Evolutionary conservation across 345 rosid species (phyloP).

Genomic region (Nephelium lappaceum): DNA sequence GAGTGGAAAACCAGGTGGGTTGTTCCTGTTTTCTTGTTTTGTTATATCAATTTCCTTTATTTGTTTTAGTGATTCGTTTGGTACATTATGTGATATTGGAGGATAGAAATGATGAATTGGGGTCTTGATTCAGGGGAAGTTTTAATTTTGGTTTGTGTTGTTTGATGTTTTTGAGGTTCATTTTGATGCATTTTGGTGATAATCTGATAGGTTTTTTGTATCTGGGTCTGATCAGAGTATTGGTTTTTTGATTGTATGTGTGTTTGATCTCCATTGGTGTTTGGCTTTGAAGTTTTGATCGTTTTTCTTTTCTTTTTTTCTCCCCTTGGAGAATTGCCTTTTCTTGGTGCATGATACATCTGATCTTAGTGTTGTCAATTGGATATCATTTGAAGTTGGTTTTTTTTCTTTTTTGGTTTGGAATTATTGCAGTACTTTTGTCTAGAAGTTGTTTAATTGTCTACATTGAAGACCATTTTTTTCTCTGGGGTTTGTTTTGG

Average conservation of each 20-base stretch:
- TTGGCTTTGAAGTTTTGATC: neutral
- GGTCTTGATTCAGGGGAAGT: conserved; percentile 5
- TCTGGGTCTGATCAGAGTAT: conserved; percentile 17
- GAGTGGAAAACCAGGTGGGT: conserved; percentile 39
- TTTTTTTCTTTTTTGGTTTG: neutral
- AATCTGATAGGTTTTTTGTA: neutral
- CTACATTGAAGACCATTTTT: neutral
- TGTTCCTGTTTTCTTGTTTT: conserved; percentile 11
- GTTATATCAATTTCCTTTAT: neutral
- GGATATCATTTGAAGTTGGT: neutral
- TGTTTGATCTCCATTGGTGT: neutral
- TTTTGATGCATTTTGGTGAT: conserved; percentile 16
- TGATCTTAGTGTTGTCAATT: conserved; percentile 6
- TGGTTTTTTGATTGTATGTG: neutral
- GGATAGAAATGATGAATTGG: neutral
- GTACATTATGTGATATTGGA: neutral
- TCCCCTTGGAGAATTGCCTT: neutral
- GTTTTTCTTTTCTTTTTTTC: neutral
- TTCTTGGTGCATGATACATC: conserved; percentile 1
- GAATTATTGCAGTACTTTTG: neutral
- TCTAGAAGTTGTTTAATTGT: conserved; percentile 6
- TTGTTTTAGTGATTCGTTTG: conserved; percentile 12
- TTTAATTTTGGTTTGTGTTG: conserved; percentile 12
- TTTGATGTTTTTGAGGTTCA: too few species aligned
- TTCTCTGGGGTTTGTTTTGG: conserved; percentile 1